Evolutionary conservation across 225 moss, liverwort and hornwort genomes (phyloP).

Genomic region (Thuidium tamariscinum): DNA sequence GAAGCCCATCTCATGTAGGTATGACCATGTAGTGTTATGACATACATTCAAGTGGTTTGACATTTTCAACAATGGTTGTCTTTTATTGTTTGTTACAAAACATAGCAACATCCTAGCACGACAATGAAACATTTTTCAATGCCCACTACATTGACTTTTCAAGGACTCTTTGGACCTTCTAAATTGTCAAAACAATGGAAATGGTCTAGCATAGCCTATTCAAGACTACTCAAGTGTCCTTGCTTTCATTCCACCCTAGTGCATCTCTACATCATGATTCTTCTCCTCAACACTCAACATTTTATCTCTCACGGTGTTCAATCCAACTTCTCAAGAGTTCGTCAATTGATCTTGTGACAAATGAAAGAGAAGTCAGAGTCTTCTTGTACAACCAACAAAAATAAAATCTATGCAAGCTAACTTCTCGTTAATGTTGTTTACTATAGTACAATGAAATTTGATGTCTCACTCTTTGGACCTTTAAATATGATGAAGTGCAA

Average conservation of each 20-base stretch:
- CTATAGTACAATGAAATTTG: neutral
- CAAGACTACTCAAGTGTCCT: neutral
- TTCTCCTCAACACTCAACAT: neutral
- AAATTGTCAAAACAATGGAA: neutral
- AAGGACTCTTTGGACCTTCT: accelerated
- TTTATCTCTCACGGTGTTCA: neutral
- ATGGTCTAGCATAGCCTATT: neutral
- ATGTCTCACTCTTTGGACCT: neutral
- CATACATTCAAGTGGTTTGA: neutral
- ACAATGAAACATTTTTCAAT: neutral
- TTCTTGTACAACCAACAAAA: neutral
- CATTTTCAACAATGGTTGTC: neutral
- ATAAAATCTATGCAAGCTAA: neutral
- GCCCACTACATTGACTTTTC: neutral
- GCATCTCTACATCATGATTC: accelerated
- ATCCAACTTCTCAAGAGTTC: neutral
- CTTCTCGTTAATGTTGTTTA: accelerated
- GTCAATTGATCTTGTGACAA: neutral
- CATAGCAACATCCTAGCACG: accelerated
- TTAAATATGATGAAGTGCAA: neutral
- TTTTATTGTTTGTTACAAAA: neutral
- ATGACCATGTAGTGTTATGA: accelerated
- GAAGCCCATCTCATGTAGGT: accelerated
- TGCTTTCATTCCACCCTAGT: neutral
- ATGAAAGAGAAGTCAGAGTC: neutral